These are phyloP conservation scores for Colletotrichum tamarilloi DNA, from an alignment of 2,329 filamentous ascomycete species.

Conservation along the genomic window DNA sequence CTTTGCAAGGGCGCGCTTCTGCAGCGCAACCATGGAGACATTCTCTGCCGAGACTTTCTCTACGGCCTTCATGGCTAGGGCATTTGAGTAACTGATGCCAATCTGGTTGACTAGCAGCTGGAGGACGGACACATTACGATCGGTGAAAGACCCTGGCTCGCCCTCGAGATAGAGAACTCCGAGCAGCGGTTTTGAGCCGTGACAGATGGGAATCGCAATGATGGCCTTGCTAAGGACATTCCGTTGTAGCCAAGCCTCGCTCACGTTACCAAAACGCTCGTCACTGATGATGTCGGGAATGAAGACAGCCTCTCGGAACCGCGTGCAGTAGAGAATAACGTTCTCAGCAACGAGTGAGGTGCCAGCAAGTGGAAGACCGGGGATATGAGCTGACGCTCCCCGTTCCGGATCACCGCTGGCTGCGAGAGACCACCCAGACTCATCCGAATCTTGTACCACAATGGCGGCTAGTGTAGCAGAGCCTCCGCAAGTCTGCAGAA, in stretches of 20 bases:
- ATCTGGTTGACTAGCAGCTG: constrained; percentile 84
- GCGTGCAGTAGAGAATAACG: constrained; percentile 80
- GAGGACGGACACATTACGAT: constrained; percentile 74
- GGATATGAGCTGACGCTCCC: constrained; percentile 74
- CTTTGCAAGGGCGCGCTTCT: constrained; percentile 78
- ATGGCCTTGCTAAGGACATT: constrained; percentile 79
- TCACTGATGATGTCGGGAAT: constrained; percentile 79
- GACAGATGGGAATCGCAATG: constrained; percentile 83
- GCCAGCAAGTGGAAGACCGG: constrained; percentile 71
- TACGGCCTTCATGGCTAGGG: constrained; percentile 74
- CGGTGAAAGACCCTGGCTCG: constrained; percentile 80
- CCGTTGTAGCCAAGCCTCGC: constrained; percentile 73
- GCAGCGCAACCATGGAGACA: constrained; percentile 80
- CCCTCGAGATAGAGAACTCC: constrained; percentile 83
- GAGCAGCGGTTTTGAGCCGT: constrained; percentile 76
- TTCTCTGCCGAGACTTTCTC: constrained; percentile 84
- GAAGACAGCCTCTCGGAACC: constrained; percentile 81
- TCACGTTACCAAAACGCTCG: constrained; percentile 82
- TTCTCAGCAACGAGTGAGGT: constrained; percentile 80
- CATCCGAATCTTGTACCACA: constrained; percentile 75
- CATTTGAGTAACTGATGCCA: constrained; percentile 77
- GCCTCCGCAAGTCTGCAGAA: constrained; percentile 79
- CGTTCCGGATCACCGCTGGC: constrained; percentile 78
- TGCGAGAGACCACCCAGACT: constrained; percentile 76
- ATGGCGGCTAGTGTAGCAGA: constrained; percentile 79